Conservation (phyloP, 108 stramenopile species). For the Schizochytrium sp. region DNA sequence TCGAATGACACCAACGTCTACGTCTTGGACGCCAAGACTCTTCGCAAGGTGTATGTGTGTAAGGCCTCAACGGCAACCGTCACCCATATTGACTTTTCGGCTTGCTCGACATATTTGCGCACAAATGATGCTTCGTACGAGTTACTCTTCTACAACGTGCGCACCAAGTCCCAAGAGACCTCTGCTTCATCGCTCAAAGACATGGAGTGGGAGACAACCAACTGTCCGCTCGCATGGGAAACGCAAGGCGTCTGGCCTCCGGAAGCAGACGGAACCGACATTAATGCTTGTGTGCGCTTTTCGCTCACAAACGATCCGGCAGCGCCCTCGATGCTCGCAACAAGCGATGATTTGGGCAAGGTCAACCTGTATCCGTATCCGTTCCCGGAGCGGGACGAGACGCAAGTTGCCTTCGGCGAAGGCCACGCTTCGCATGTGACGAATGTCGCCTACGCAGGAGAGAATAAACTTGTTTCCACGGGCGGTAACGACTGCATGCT, state of each 20-base stretch:
- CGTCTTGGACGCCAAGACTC: constrained; percentile 51
- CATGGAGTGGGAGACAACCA: constrained; percentile 57
- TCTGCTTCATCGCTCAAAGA: constrained; percentile 45
- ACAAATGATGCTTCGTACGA: constrained; percentile 49
- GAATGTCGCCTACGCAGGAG: constrained; percentile 16
- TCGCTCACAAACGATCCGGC: neutral
- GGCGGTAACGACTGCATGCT: constrained; percentile 28
- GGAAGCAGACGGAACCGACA: constrained; percentile 18
- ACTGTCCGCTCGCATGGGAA: constrained; percentile 48
- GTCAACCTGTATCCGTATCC: constrained; percentile 31
- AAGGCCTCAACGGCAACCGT: constrained; percentile 44
- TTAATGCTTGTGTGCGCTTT: neutral
- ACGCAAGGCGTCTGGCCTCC: constrained; percentile 24
- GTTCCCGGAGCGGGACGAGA: neutral
- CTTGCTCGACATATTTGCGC: constrained; percentile 49
- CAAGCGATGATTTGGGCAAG: constrained; percentile 35
- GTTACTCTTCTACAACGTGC: constrained; percentile 60
- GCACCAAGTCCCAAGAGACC: constrained; percentile 38
- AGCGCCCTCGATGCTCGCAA: neutral
- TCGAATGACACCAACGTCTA: constrained; percentile 54
- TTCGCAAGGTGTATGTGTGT: constrained; percentile 39
- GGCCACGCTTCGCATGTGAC: constrained; percentile 32
- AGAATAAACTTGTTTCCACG: neutral
- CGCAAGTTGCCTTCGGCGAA: neutral
- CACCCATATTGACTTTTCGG: constrained; percentile 50